phyloP scores from a whole-genome alignment of 441 rosid genomes.

The Aquilaria agallochum region DNA sequence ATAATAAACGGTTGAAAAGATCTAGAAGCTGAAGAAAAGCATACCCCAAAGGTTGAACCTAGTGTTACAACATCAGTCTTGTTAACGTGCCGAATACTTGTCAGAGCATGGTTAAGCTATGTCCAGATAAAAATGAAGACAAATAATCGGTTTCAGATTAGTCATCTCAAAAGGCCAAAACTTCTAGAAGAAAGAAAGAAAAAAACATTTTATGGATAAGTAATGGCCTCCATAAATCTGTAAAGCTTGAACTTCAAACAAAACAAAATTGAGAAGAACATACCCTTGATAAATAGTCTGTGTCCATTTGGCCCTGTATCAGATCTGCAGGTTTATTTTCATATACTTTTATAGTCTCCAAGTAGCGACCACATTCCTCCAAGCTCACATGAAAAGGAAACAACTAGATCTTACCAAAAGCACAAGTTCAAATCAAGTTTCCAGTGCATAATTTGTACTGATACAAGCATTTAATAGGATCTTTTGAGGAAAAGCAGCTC shows the following conservation, averaged over 20 bases:
- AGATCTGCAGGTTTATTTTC: slow-evolving; percentile 98
- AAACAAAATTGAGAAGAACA: slow-evolving; percentile 2
- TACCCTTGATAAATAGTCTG: slow-evolving; percentile 89
- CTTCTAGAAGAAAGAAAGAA: neutral
- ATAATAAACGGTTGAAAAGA: neutral
- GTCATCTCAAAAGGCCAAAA: slow-evolving; percentile 4
- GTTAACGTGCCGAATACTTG: slow-evolving; percentile 82
- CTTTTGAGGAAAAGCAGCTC: too few relatives aligned
- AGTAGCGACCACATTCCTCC: slow-evolving; percentile 96
- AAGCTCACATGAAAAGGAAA: slow-evolving; percentile 36
- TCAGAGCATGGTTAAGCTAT: slow-evolving; percentile 79
- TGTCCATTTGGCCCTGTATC: slow-evolving; percentile 92
- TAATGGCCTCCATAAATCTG: neutral
- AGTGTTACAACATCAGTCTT: slow-evolving; percentile 96
- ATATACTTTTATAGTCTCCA: slow-evolving; percentile 93
- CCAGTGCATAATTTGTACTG: neutral
- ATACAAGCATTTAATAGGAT: too few relatives aligned
- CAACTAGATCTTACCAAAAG: slow-evolving; percentile 10
- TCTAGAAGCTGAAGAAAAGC: slow-evolving; percentile 12
- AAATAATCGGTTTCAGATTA: slow-evolving; percentile 7
- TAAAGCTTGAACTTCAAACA: slow-evolving; percentile 1
- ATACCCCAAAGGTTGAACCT: slow-evolving; percentile 94
- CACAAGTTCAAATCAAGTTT: slow-evolving; percentile 6
- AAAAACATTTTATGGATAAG: neutral
- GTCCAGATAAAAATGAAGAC: slow-evolving; percentile 19